Base-by-base conservation (phyloP, 1,139 yeast genomes). In the Suhomyces maxii region DNA sequence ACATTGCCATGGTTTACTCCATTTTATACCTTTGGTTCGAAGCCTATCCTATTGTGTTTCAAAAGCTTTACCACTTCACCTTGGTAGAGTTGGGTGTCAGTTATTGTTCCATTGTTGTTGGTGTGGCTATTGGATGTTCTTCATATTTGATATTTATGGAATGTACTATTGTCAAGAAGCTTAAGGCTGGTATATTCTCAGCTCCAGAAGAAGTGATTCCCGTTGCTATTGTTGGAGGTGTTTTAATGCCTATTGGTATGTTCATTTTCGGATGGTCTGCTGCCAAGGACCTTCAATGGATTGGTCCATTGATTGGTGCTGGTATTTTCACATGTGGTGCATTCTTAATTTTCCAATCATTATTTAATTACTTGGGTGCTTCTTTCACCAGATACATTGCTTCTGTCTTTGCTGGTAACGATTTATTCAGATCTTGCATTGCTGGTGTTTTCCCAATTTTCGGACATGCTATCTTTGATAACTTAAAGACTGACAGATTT, bases 401-500 rank as follows among this genome's bases (percentile, higher is more conserved):
- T 0, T 79, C 85, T 6, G 84, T 79, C 5, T 80, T 77, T 59
- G 84, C 85, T 2, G 76, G 80, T 23, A 80, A 80, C 54, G 80
- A 74, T 10, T 65, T 80, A 44, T 71, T 73, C 53, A 69, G 86
- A 53, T 73, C 83, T 2, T 65, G 67, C 2, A 68, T 79, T 58
- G 88, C 84, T 0, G 82, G 82, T 31, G 79, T 78, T 3, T 83
- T 83, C 69, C 88, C 89, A 34, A 63, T 83, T 41, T 82, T 83
- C 57, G 86, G 83, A 5, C 60, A 65, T 41, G 71, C 76, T 2
- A 67, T 83, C 72, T 83, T 73, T 54, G 53, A 61, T 36, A 77
- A 77, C 52, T 60, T 79, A 42, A 28, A 23, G 3, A 70, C 73
- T 11, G 54, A 67, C 1, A 71, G 69, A 39, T 80, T 68, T 55